phyloP scores from a whole-genome alignment of 805 yeast genomes.

The Starmerella tilneyi region DNA sequence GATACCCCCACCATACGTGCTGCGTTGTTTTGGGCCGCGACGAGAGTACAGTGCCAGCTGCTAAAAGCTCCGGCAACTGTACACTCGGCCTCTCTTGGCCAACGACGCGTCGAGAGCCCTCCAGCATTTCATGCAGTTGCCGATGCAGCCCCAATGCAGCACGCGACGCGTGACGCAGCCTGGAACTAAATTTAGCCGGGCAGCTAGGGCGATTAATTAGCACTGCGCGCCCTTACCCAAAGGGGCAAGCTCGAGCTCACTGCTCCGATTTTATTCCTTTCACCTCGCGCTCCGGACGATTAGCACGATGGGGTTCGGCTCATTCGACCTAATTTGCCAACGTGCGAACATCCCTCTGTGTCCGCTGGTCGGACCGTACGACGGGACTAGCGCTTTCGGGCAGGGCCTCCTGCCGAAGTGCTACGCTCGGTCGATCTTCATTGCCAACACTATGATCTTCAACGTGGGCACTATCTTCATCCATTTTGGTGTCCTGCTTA shows the following conservation, averaged over 20 bases:
- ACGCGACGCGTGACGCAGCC: not conserved
- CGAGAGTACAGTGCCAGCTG: too few species aligned
- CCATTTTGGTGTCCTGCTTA: conserved; percentile 61
- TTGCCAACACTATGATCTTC: conserved; percentile 86
- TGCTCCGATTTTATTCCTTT: not conserved
- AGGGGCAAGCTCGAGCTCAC: not conserved
- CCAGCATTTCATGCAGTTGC: too few species aligned
- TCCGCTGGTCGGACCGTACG: conserved; percentile 52
- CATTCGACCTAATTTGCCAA: conserved; percentile 51
- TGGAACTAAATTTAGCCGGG: conserved; percentile 1
- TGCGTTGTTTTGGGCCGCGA: too few species aligned
- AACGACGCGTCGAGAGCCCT: too few species aligned
- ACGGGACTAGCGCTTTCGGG: conserved; percentile 20
- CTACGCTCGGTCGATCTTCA: conserved; percentile 72
- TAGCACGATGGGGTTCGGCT: conserved; percentile 59
- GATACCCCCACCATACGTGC: too few species aligned
- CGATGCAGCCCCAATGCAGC: too few species aligned
- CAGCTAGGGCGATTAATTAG: not conserved
- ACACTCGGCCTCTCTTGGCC: too few species aligned
- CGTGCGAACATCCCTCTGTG: conserved; percentile 71
- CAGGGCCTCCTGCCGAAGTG: conserved; percentile 67
- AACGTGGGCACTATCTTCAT: conserved; percentile 81
- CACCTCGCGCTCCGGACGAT: not conserved
- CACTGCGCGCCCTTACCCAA: not conserved
- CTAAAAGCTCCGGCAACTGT: too few species aligned